Base-by-base conservation (phyloP, 176 grass and related monocot species). In the Triticum urartu region DNA sequence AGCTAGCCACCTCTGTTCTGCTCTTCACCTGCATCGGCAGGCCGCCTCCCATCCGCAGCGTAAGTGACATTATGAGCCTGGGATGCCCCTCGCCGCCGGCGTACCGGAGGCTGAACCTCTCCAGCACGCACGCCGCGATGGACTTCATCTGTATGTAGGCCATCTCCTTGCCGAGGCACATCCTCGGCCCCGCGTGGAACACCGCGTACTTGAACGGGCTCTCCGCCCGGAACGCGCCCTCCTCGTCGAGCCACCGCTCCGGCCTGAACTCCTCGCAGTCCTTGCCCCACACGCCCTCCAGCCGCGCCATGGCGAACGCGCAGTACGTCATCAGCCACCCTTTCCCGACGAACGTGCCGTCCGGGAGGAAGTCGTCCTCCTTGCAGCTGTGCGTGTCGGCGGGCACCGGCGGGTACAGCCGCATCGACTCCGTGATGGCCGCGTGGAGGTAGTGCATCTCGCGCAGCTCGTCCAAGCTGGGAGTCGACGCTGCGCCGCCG, bases 91-190 rank as follows among this genome's bases (percentile, higher is more conserved):
- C 79, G 36, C 68, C 60, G 75, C 85, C 74, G 50, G 78, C 62
- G 75, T 69, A 84, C 59, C 24, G 64, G 75, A 90, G 17, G 26
- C 50, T 81, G 75, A 90, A 92, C 75, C 64, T 86, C 69, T 92
- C 88, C 4, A 95, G 6, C 34, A 90, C 85, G 70, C 82, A 90
- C 20, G 90, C 90, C 1, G 33, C 86, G 21, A 95, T 84, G 32
- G 86, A 92, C 52, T 95, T 95, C 88, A 95, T 95, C 77, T 90
- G 88, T 50, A 92, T 92, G 80, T 95, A 90, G 20, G 88, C 93
- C 93, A 95, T 95, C 75, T 95, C 88, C 76, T 95, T 95, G 68
- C 93, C 93, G 9, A 95, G 74, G 78, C 93, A 95, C 90, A 90
- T 95, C 85, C 93, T 62, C 2, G 86, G 93, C 7, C 86, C 90